Conservation (phyloP, 2,329 filamentous ascomycete species). For the Penicillium sp. region DNA sequence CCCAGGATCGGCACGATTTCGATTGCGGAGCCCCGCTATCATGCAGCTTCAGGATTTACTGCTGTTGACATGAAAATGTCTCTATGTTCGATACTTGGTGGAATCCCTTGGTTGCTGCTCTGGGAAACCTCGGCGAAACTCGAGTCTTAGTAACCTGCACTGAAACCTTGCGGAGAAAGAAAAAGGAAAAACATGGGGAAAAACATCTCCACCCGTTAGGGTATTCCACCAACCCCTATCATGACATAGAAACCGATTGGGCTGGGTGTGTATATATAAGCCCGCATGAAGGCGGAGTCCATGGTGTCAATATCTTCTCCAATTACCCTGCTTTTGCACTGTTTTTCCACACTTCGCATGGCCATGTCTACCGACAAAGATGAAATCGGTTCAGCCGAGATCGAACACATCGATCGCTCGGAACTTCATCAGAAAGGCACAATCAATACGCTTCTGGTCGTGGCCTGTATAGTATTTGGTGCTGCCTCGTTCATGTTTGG, state of each 20-base stretch:
- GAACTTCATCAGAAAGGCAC: slow-evolving; percentile 11
- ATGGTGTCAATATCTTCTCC: not conserved
- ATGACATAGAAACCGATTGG: not conserved
- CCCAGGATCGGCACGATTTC: not conserved
- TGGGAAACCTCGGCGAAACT: slow-evolving; percentile 23
- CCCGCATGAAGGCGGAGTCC: slow-evolving; percentile 2
- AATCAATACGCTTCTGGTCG: slow-evolving; percentile 27
- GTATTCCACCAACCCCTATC: not conserved
- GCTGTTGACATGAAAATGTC: not conserved
- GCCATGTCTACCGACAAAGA: slow-evolving; percentile 11
- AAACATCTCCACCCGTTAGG: not conserved
- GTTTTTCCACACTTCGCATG: slow-evolving; percentile 5
- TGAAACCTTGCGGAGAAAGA: not conserved
- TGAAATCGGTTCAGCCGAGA: slow-evolving; percentile 7
- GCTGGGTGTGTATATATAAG: slow-evolving; percentile 1
- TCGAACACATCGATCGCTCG: slow-evolving; percentile 21
- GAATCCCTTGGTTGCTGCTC: not conserved
- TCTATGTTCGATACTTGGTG: no score
- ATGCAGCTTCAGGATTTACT: not conserved
- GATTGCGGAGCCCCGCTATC: not conserved
- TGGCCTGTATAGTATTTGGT: slow-evolving; percentile 30
- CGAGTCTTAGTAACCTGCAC: not conserved
- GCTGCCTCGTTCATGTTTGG: slow-evolving; percentile 35
- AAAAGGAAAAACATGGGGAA: slow-evolving; percentile 9
- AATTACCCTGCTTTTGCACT: slow-evolving; percentile 2